Base-by-base conservation (phyloP, 306 rosid genomes). In the Trifolium pratense region DNA sequence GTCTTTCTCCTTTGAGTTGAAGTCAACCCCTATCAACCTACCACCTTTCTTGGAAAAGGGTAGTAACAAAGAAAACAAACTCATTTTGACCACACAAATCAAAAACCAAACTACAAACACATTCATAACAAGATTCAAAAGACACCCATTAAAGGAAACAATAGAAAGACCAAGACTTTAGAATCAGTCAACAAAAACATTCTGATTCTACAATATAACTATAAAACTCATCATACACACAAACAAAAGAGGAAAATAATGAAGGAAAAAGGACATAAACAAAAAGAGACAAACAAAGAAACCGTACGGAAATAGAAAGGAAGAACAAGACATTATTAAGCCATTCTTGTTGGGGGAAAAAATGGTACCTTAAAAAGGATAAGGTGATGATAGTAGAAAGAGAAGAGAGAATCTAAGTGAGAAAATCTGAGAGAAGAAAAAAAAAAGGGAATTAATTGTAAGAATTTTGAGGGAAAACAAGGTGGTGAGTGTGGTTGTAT, bases 11-110 rank as follows among this genome's bases (percentile, higher is more conserved):
- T 69, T 66, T 37, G 14, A 56, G 75, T 80, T 71, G 71, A 87
- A 93, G 98, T 86, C 96, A 93, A 93, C 96, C 76, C 82, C 78
- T 1, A 77, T 75, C 83, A 89, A 90, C 88, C 97, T 82, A 92
- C 96, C 97, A 92, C 87, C 98, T 83, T 92, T 86, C 82, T 60
- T 66, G 77, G 71, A 51, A 86, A 73, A 25, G 51, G 70, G 64
- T 23, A 59, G 62, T 20, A 16, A 29, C 18, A 42, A 73, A 73
- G 26, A 77, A 42, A 43, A 21, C 48, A 65, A 71, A 67, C 70
- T 75, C 80, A 74, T 83, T 73, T 78, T 78, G 69, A 81, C 87
- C 77, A 78, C 75, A 74, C 15, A 68, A 55, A 70, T 75, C 84
- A 78, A 34, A 81, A 66, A 75, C 79, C 73, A 77, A 66, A 75